Evolutionary conservation across 129 eudicot species (phyloP).

Genomic region (Artemisia annua): DNA sequence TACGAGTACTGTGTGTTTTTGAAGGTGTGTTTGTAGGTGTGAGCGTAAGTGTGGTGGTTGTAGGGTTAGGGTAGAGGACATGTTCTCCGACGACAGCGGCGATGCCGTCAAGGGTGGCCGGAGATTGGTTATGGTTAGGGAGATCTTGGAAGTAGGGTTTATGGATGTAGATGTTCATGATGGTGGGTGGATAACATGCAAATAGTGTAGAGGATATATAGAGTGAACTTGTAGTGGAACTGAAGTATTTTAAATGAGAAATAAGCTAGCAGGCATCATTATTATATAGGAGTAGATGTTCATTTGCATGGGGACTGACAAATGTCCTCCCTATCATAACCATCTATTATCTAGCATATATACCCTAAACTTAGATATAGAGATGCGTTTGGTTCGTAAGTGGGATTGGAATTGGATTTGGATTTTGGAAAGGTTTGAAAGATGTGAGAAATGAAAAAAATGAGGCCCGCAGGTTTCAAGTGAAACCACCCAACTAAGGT

Average conservation of each 20-base stretch:
- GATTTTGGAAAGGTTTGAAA: too few species aligned
- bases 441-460: too few species aligned
- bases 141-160: background rate
- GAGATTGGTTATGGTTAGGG: background rate
- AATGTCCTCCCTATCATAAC: conserved; percentile 1
- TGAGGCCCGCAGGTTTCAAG: too few species aligned
- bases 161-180: background rate
- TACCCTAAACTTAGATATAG: too few species aligned
- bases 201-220: conserved; percentile 11
- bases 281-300: too few species aligned
- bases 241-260: background rate
- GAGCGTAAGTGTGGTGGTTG: background rate
- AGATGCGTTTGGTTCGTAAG: too few species aligned
- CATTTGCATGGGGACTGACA: conserved; percentile 38
- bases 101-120: conserved; percentile 68
- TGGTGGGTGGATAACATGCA: background rate
- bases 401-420: too few species aligned
- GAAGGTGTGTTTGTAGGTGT: background rate
- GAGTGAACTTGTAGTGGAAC: conserved; percentile 11
- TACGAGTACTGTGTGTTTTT: background rate
- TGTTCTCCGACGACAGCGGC: conserved; percentile 86
- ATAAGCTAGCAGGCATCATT: too few species aligned
- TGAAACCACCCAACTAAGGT: too few species aligned
- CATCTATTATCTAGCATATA: too few species aligned
- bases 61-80: conserved; percentile 34